phyloP scores from a whole-genome alignment of 164 flowering plant species.

The Vitis rotundifolia region DNA sequence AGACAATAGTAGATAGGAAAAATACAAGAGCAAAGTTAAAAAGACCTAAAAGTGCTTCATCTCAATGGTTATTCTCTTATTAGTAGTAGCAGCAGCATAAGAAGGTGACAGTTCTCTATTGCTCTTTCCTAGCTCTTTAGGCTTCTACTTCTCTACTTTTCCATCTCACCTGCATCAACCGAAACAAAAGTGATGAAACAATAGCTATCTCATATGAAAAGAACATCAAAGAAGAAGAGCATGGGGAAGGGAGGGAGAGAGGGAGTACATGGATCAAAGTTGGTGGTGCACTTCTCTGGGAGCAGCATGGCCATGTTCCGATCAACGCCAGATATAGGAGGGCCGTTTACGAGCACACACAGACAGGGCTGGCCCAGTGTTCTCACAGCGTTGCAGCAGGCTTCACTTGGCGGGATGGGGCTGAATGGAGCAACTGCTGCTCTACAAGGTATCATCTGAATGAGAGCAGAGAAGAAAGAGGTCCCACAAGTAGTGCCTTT shows the following conservation, averaged over 20 bases:
- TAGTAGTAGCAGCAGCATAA: not conserved
- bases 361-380: constrained; percentile 81
- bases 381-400: constrained; percentile 71
- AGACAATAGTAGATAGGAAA: not conserved
- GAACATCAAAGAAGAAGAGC: not conserved
- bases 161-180: constrained; percentile 4
- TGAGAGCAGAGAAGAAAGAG: constrained; percentile 76
- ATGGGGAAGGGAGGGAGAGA: not conserved
- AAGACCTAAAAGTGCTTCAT: not conserved
- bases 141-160: not conserved
- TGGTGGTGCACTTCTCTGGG: constrained; percentile 68
- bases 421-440: constrained; percentile 75
- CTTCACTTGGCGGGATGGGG: constrained; percentile 69
- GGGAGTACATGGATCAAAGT: constrained; percentile 68
- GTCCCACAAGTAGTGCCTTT: constrained; percentile 45
- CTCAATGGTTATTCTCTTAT: constrained; percentile 2
- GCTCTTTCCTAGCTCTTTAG: too few species aligned
- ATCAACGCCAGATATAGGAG: constrained; percentile 82
- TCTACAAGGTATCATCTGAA: constrained; percentile 87
- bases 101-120: not conserved
- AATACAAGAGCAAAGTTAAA: not conserved
- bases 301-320: constrained; percentile 77
- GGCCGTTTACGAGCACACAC: constrained; percentile 79
- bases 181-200: not conserved
- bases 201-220: constrained; percentile 7